Evolutionary conservation across 257 asterid species (phyloP).

Genomic region (Catharanthus roseus): DNA sequence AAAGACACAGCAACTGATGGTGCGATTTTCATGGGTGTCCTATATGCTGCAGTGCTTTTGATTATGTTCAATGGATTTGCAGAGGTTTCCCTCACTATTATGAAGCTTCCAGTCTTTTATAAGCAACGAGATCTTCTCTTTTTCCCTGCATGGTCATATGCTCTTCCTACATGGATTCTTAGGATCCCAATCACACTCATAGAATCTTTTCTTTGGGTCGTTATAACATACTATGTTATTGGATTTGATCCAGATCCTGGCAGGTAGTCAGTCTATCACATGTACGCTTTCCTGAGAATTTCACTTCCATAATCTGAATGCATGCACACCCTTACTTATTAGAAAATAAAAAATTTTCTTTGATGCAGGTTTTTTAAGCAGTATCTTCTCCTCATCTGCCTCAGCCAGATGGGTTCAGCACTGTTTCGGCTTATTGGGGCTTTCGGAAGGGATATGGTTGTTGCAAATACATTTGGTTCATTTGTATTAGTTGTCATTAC

Average conservation of each 20-base stretch:
- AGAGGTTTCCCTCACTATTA: conserved; percentile 61
- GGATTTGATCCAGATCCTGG: conserved; percentile 59
- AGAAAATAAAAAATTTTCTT: neutral
- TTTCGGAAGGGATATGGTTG: conserved; percentile 14
- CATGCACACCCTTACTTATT: too few species aligned
- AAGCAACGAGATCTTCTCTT: conserved; percentile 70
- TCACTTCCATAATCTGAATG: too few species aligned
- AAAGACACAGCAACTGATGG: conserved; percentile 46
- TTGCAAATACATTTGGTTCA: conserved; percentile 19
- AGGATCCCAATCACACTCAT: conserved; percentile 53
- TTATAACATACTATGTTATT: conserved; percentile 67
- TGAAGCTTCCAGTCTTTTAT: conserved; percentile 69
- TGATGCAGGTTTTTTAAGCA: conserved; percentile 16
- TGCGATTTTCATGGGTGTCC: conserved; percentile 58
- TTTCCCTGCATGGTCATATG: conserved; percentile 87
- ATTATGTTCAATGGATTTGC: conserved; percentile 80
- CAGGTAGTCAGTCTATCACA: neutral
- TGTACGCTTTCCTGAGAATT: neutral
- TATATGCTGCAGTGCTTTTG: conserved; percentile 61
- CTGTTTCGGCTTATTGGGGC: conserved; percentile 20
- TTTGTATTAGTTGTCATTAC: conserved; percentile 7
- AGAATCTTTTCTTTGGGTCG: conserved; percentile 62
- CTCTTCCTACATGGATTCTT: conserved; percentile 72
- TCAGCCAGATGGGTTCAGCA: conserved; percentile 16
- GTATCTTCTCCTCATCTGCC: conserved; percentile 6